Conservation (phyloP, 2,329 filamentous ascomycete species). For the Ceratocystis eucalypticola region DNA sequence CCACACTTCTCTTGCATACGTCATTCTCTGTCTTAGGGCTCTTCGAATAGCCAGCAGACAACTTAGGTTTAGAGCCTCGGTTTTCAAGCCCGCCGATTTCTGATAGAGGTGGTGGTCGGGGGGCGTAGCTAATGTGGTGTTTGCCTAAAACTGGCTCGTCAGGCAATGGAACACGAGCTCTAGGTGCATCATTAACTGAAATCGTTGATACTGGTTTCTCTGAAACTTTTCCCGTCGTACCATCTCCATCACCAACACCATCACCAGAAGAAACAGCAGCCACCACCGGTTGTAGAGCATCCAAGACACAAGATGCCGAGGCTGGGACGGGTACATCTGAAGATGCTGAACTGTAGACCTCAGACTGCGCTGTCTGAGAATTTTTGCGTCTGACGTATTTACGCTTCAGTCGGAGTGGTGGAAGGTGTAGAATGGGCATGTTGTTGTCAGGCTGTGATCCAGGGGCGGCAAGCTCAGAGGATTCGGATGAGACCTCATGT, state of each 20-base stretch:
- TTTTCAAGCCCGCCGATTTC: slow-evolving; percentile 6
- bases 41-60: neutral
- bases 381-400: slow-evolving; percentile 12
- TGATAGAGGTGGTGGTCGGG: neutral
- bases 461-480: neutral
- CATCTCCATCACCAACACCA: neutral
- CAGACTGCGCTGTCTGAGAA: neutral
- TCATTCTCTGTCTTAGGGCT: neutral
- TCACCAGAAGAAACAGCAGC: neutral
- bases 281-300: neutral
- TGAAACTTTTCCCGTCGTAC: neutral
- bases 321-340: neutral
- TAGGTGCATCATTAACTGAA: neutral
- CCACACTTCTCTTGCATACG: neutral
- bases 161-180: neutral
- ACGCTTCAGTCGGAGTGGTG: slow-evolving; percentile 8
- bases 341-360: neutral
- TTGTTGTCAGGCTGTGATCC: neutral
- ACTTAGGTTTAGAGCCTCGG: neutral
- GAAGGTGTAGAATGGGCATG: neutral
- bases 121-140: neutral
- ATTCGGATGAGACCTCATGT: neutral
- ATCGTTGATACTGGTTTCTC: too few relatives aligned
- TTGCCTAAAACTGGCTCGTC: neutral
- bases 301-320: neutral